A percentile compares a stretch with the other conserved stretches of the same genome.
Conservation (phyloP, 106 monocot genomes). For the Dioscorea zingiberensis region DNA sequence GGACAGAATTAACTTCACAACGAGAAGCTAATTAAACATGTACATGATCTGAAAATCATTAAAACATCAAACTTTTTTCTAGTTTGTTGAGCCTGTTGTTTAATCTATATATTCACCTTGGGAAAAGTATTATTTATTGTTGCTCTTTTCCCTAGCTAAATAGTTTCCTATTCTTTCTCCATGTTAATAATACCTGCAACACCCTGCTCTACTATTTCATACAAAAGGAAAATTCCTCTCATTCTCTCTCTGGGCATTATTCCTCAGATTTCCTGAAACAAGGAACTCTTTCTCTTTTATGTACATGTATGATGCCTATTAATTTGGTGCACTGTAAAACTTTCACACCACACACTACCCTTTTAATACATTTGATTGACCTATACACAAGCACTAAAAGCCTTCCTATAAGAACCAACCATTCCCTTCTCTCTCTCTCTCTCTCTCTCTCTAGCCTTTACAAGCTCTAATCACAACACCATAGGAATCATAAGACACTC, state of each 20-base stretch:
- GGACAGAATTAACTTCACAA: too few relatives aligned
- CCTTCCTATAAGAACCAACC: not conserved
- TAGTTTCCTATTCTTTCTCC: too few relatives aligned
- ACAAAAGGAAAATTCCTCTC: slow-evolving; percentile 11
- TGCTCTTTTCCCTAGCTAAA: too few relatives aligned
- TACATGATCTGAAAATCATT: too few relatives aligned
- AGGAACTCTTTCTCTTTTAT: not conserved
- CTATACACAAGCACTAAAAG: not conserved
- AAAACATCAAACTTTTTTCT: too few relatives aligned
- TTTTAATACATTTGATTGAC: not conserved
- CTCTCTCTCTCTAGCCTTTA: not conserved
- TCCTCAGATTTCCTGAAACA: slow-evolving; percentile 13
- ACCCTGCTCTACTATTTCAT: slow-evolving; percentile 8
- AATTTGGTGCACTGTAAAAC: not conserved
- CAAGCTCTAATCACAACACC: not conserved
- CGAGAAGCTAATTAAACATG: too few relatives aligned
- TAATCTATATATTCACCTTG: too few relatives aligned
- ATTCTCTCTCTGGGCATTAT: slow-evolving; percentile 15
- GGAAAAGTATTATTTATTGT: too few relatives aligned
- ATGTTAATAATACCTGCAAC: slow-evolving; percentile 5
- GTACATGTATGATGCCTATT: not conserved
- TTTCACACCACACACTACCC: not conserved
- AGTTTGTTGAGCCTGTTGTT: too few relatives aligned
- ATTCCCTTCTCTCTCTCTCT: not conserved
- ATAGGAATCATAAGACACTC: slow-evolving; percentile 35